These are phyloP conservation scores for Elsinoe ampelina DNA, from an alignment of 2,329 filamentous ascomycete species.

Conservation along the genomic window DNA sequence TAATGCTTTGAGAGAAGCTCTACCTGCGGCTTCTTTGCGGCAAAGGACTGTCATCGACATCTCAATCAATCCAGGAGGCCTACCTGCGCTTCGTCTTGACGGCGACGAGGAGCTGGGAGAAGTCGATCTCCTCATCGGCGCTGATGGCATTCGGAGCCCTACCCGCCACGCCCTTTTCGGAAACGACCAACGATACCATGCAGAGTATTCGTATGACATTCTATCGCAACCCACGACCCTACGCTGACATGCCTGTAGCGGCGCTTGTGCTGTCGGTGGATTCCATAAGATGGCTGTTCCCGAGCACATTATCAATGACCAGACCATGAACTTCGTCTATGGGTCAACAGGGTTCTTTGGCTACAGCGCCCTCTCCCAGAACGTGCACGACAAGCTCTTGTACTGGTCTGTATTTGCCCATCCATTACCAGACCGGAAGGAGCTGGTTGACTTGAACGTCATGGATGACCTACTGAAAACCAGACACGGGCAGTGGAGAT, in stretches of 20 bases:
- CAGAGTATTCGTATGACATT: constrained; percentile 15
- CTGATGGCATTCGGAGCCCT: constrained; percentile 20
- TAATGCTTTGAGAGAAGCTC: constrained; percentile 36
- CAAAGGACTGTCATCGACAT: constrained; percentile 14
- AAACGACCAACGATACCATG: constrained; percentile 25
- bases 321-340: constrained; percentile 35
- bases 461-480: constrained; percentile 31
- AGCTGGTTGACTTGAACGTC: constrained; percentile 11
- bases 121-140: constrained; percentile 21
- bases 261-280: constrained; percentile 34
- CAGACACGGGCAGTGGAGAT: constrained; percentile 38
- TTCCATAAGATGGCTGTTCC: constrained; percentile 33
- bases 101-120: constrained; percentile 16
- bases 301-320: constrained; percentile 21
- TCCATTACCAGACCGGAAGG: neutral
- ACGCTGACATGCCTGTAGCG: neutral
- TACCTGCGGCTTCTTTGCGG: constrained; percentile 39
- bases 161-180: constrained; percentile 29
- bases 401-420: constrained; percentile 15
- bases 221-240: neutral
- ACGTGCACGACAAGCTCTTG: constrained; percentile 12
- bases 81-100: constrained; percentile 23
- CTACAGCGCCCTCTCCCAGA: constrained; percentile 27
- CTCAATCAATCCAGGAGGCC: neutral
- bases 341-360: constrained; percentile 44